These are phyloP conservation scores for Onygenales sp. DNA, from an alignment of 2,329 filamentous ascomycete species.

Conservation along the genomic window DNA sequence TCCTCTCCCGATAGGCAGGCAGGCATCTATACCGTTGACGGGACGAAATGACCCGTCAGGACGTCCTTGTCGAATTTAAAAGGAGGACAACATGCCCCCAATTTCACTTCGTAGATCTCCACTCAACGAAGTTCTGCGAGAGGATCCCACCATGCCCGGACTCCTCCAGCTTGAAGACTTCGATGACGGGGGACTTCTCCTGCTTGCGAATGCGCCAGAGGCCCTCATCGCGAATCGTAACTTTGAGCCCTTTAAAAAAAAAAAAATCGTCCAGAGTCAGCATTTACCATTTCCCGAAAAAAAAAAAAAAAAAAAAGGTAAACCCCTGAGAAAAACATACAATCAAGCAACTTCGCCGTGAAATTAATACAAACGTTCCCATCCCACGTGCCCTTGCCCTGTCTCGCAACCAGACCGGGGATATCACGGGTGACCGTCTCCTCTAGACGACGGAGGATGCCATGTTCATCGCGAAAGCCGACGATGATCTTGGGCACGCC, in stretches of 20 bases:
- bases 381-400: constrained; percentile 67
- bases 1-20: too few species aligned
- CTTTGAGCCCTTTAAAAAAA: constrained; percentile 45
- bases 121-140: constrained; percentile 66
- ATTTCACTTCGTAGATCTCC: constrained; percentile 38
- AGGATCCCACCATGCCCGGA: constrained; percentile 67
- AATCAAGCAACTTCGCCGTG: constrained; percentile 64
- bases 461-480: constrained; percentile 68
- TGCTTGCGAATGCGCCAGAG: constrained; percentile 70
- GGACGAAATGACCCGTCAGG: too few species aligned
- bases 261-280: too few species aligned
- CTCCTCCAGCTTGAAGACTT: constrained; percentile 64
- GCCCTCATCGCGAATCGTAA: constrained; percentile 55
- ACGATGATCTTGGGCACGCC: constrained; percentile 88
- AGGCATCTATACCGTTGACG: too few species aligned
- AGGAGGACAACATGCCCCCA: too few species aligned
- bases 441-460: constrained; percentile 62
- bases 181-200: constrained; percentile 55
- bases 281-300: too few species aligned
- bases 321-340: constrained; percentile 38
- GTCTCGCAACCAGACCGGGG: constrained; percentile 61
- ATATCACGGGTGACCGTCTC: constrained; percentile 73
- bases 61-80: too few species aligned
- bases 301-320: too few species aligned
- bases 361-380: constrained; percentile 93